phyloP scores from a whole-genome alignment of 2,329 filamentous ascomycete genomes.

The Berkeleyomyces basicola region DNA sequence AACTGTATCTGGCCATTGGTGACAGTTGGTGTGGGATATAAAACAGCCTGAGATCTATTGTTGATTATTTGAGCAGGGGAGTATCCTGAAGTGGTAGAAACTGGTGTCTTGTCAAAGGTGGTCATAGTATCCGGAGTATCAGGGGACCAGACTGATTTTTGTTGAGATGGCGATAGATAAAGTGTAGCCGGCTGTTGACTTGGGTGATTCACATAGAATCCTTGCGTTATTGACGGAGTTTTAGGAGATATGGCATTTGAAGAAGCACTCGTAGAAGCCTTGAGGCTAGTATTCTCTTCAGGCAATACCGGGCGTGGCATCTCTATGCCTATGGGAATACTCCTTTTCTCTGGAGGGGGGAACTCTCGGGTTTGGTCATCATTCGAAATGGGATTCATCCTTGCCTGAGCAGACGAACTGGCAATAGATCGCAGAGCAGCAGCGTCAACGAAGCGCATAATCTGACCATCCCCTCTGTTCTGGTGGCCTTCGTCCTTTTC shows the following conservation, averaged over 20 bases:
- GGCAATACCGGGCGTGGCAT: slow-evolving; percentile 34
- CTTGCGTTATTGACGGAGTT: not conserved
- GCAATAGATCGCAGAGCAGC: slow-evolving; percentile 43
- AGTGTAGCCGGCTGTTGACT: slow-evolving; percentile 2
- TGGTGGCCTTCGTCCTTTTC: not conserved
- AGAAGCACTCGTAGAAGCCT: slow-evolving; percentile 29
- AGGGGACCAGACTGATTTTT: slow-evolving; percentile 33
- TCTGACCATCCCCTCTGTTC: slow-evolving; percentile 16
- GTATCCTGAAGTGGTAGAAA: slow-evolving; percentile 1
- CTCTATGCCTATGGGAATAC: slow-evolving; percentile 56
- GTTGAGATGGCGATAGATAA: not conserved
- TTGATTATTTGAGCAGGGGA: not conserved
- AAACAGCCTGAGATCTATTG: not conserved
- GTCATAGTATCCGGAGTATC: slow-evolving; percentile 38
- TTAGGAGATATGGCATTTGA: slow-evolving; percentile 20
- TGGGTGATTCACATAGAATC: slow-evolving; percentile 13
- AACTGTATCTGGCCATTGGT: not conserved
- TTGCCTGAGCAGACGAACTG: slow-evolving; percentile 33
- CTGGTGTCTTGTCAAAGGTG: slow-evolving; percentile 18
- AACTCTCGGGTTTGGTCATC: slow-evolving; percentile 28
- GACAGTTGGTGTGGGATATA: not conserved
- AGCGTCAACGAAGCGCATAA: slow-evolving; percentile 38
- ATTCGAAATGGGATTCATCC: slow-evolving; percentile 30
- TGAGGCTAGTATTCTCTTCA: slow-evolving; percentile 28
- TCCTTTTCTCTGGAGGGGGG: slow-evolving; percentile 47